Conservation (phyloP, 2,329 filamentous ascomycete species). For the Dichotomopilus funicola region DNA sequence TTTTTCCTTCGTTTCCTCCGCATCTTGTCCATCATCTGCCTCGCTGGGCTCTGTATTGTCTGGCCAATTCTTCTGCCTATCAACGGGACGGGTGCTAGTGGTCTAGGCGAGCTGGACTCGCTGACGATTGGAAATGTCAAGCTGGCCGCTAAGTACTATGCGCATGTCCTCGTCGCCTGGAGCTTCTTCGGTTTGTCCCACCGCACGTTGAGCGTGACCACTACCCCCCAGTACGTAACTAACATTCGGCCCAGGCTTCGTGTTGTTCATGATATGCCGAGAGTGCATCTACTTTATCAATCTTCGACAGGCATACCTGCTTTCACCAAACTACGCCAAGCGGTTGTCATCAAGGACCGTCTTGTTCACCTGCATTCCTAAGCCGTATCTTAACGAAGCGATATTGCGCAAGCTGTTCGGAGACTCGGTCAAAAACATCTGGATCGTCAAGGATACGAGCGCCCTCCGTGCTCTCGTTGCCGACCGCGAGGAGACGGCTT, state of each 20-base stretch:
- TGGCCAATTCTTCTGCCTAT: slow-evolving; percentile 82
- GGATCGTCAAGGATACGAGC: slow-evolving; percentile 70
- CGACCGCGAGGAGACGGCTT: slow-evolving; percentile 66
- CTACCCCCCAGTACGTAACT: not conserved
- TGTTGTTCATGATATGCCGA: slow-evolving; percentile 82
- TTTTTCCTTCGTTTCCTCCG: slow-evolving; percentile 82
- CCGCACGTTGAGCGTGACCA: not conserved
- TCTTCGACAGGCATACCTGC: slow-evolving; percentile 85
- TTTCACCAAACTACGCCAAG: slow-evolving; percentile 74
- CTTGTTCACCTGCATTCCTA: slow-evolving; percentile 81
- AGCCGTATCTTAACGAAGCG: slow-evolving; percentile 64
- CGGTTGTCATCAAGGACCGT: slow-evolving; percentile 87
- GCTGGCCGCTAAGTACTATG: slow-evolving; percentile 64
- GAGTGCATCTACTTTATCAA: slow-evolving; percentile 94
- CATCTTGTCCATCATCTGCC: slow-evolving; percentile 66
- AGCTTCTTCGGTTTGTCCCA: slow-evolving; percentile 56
- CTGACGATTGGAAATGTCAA: slow-evolving; percentile 49
- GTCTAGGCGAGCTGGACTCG: slow-evolving; percentile 58
- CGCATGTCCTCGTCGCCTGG: slow-evolving; percentile 74
- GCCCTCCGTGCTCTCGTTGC: slow-evolving; percentile 71
- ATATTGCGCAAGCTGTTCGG: slow-evolving; percentile 74
- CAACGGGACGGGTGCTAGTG: slow-evolving; percentile 72
- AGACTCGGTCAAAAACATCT: slow-evolving; percentile 70
- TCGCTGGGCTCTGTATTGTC: slow-evolving; percentile 73
- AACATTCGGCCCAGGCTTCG: slow-evolving; percentile 47